Evolutionary conservation across 1,139 yeast genomes (phyloP).

Genomic region (Suhomyces anneliseae): DNA sequence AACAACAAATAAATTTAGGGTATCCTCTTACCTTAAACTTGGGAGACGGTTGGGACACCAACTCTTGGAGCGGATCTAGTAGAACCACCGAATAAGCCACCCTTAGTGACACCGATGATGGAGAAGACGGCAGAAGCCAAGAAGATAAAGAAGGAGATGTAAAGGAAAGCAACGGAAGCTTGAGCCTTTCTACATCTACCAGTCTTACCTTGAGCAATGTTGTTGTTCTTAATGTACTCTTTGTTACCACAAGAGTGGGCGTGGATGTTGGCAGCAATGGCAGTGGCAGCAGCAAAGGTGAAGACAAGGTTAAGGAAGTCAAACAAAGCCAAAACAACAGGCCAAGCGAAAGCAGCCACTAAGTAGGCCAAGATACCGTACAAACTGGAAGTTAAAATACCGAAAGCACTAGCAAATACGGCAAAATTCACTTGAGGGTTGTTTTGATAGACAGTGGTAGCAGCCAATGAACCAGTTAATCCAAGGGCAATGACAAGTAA

Average conservation of each 20-base stretch:
- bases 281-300: constrained; percentile 92
- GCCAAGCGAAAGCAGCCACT: constrained; percentile 82
- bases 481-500: constrained; percentile 80
- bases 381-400: constrained; percentile 72
- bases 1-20: neutral
- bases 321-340: constrained; percentile 65
- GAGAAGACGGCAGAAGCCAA: constrained; percentile 69
- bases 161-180: constrained; percentile 87
- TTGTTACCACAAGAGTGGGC: constrained; percentile 81
- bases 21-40: constrained; percentile 48
- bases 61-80: constrained; percentile 66
- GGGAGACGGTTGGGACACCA: constrained; percentile 87
- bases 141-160: constrained; percentile 78
- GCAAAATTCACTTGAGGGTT: constrained; percentile 88
- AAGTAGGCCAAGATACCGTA: constrained; percentile 82
- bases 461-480: constrained; percentile 81
- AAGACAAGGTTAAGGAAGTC: constrained; percentile 89
- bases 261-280: constrained; percentile 86
- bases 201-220: constrained; percentile 68
- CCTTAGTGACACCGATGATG: constrained; percentile 53
- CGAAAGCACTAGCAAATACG: constrained; percentile 86
- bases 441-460: constrained; percentile 51
- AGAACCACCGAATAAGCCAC: constrained; percentile 73
- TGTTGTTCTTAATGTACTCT: constrained; percentile 61
- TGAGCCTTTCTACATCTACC: constrained; percentile 96